Evolutionary conservation across 2,329 filamentous ascomycete species (phyloP).

Genomic region (Colletotrichum sp.): DNA sequence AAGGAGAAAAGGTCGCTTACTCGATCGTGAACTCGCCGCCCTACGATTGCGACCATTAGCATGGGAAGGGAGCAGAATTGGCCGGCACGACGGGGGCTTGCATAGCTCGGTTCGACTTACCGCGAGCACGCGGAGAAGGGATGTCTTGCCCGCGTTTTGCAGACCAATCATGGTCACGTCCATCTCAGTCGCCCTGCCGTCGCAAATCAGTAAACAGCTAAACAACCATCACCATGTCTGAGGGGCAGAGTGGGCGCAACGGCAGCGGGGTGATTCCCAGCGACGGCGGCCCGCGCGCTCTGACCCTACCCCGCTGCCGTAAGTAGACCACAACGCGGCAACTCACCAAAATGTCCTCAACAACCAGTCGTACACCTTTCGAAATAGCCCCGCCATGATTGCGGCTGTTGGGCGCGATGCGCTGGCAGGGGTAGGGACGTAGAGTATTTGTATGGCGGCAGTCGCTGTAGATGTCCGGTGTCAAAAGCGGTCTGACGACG

Average conservation of each 20-base stretch:
- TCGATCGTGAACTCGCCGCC: conserved; percentile 98
- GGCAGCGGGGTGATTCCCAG: conserved; percentile 6
- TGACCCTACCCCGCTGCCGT: conserved; percentile 6
- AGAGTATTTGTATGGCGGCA: neutral
- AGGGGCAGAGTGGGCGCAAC: conserved; percentile 3
- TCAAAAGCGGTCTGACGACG: neutral
- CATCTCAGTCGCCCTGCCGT: conserved; percentile 94
- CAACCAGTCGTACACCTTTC: conserved; percentile 97
- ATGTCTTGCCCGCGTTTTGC: conserved; percentile 98
- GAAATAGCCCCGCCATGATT: conserved; percentile 89
- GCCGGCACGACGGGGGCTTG: conserved; percentile 18
- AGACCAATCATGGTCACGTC: conserved; percentile 99
- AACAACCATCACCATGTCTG: neutral
- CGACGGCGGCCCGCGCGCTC: conserved; percentile 9
- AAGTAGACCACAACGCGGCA: conserved; percentile 25
- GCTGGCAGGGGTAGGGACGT: conserved; percentile 2
- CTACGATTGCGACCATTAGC: conserved; percentile 55
- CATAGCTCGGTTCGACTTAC: conserved; percentile 62
- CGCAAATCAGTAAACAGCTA: conserved; percentile 24
- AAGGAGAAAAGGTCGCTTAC: conserved; percentile 64
- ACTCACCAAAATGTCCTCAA: conserved; percentile 95
- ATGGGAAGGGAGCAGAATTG: conserved; percentile 19
- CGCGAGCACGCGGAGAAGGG: conserved; percentile 88
- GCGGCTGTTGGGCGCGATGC: conserved; percentile 27
- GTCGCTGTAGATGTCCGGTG: neutral